Percentiles rank a stretch among this genome's conserved stretches.
These are phyloP conservation scores for Lentinula sp. DNA, from an alignment of 768 basidiomycete species.

Conservation along the genomic window DNA sequence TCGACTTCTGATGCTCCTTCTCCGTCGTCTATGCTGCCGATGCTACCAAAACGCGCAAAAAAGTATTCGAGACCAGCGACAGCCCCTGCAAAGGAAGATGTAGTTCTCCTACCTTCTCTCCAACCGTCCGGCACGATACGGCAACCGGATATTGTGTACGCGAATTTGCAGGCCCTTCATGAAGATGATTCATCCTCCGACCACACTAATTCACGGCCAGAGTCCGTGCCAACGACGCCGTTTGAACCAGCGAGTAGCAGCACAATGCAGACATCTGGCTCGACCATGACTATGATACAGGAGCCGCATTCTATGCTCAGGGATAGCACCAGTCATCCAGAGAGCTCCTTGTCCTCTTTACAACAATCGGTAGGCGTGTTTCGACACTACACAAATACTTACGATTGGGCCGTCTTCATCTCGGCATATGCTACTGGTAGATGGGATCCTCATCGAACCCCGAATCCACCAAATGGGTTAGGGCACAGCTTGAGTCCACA, in stretches of 20 bases:
- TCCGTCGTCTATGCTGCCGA: background rate
- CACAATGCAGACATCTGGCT: background rate
- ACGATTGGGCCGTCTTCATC: conserved; percentile 75
- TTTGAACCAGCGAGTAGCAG: background rate
- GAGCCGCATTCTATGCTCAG: background rate
- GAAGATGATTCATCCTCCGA: conserved; percentile 15
- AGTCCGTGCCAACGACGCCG: conserved; percentile 1
- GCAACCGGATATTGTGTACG: background rate
- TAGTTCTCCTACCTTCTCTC: conserved; percentile 29
- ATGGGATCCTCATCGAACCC: conserved; percentile 75
- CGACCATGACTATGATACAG: background rate
- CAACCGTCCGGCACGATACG: background rate
- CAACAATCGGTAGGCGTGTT: background rate
- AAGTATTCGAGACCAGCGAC: conserved; percentile 33
- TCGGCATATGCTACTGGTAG: conserved; percentile 69
- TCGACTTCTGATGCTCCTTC: background rate
- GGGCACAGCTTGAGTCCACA: background rate
- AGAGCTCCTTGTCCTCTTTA: background rate
- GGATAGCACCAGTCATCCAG: background rate
- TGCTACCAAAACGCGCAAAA: conserved; percentile 17
- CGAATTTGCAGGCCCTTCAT: conserved; percentile 17
- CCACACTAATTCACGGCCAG: background rate
- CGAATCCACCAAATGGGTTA: conserved; percentile 44
- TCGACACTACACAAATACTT: conserved; percentile 16
- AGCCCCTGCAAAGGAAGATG: conserved; percentile 37